Percentiles rank a stretch among this genome's conserved stretches.
phyloP scores from a whole-genome alignment of 208 protist species.

The Crithidia bombi region DNA sequence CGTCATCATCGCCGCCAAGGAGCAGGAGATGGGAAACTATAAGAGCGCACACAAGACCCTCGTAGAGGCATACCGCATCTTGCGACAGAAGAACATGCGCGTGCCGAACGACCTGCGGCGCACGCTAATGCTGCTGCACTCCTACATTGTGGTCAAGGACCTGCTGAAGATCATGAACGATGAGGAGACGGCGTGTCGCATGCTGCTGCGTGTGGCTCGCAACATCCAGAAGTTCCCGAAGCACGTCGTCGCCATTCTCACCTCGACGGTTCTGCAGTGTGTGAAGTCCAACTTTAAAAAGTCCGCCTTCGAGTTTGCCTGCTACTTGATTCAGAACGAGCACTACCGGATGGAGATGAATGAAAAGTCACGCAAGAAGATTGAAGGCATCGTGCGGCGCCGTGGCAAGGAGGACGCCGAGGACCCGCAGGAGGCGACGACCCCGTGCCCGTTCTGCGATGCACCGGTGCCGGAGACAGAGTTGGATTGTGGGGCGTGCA shows the following conservation, averaged over 20 bases:
- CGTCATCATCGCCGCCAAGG: conserved; percentile 95
- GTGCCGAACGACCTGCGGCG: conserved; percentile 92
- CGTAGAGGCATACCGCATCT: conserved; percentile 93
- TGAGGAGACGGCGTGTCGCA: conserved; percentile 90
- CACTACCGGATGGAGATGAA: conserved; percentile 93
- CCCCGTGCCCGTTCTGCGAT: conserved; percentile 95
- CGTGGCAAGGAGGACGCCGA: conserved; percentile 81
- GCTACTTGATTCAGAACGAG: conserved; percentile 94
- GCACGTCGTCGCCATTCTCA: conserved; percentile 95
- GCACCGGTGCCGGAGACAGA: conserved; percentile 85
- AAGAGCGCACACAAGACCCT: conserved; percentile 93
- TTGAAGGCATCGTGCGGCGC: conserved; percentile 95
- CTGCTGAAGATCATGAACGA: conserved; percentile 91
- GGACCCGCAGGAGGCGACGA: conserved; percentile 75
- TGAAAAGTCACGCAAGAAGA: conserved; percentile 95
- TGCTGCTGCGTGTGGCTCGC: conserved; percentile 95
- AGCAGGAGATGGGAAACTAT: conserved; percentile 96
- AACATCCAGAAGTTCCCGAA: conserved; percentile 96
- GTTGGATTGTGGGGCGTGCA: conserved; percentile 94
- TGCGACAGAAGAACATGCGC: conserved; percentile 85
- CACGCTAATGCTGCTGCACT: conserved; percentile 96
- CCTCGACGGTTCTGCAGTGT: conserved; percentile 96
- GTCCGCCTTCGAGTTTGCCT: conserved; percentile 96
- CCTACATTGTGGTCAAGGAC: conserved; percentile 96
- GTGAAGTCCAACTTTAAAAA: conserved; percentile 88